A percentile compares a stretch with the other conserved stretches of the same genome.
Conservation (phyloP, 2,329 filamentous ascomycete genomes). For the Aspergillus melleus region DNA sequence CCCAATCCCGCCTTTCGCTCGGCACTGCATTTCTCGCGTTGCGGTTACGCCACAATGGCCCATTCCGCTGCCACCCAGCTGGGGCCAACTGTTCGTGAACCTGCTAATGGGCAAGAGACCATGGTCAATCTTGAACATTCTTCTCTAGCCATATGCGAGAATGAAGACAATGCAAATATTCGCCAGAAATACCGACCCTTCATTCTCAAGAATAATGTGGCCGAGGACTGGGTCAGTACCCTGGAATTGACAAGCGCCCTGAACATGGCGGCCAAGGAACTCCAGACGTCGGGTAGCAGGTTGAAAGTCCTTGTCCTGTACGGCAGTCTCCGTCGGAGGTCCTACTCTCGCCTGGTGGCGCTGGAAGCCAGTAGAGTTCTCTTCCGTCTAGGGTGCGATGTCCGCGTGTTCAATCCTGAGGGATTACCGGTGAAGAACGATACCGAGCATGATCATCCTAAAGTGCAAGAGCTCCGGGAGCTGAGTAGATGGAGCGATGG, state of each 20-base stretch:
- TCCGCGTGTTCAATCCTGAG: conserved; percentile 61
- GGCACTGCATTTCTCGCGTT: too few species aligned
- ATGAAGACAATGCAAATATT: too few species aligned
- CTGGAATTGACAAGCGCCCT: conserved; percentile 57
- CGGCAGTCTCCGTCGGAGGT: conserved; percentile 58
- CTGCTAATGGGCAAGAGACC: too few species aligned
- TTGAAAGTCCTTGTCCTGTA: conserved; percentile 62
- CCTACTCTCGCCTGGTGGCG: conserved; percentile 62
- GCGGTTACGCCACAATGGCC: too few species aligned
- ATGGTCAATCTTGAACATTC: too few species aligned
- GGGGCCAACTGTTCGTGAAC: too few species aligned
- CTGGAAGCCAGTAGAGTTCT: conserved; percentile 62
- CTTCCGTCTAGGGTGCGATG: conserved; percentile 65
- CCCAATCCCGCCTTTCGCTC: too few species aligned
- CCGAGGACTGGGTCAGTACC: conserved; percentile 56
- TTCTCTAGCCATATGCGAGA: too few species aligned
- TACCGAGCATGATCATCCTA: conserved; percentile 53
- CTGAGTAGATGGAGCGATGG: conserved; percentile 66
- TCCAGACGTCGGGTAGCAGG: conserved; percentile 41
- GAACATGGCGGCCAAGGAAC: conserved; percentile 52
- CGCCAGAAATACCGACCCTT: conserved; percentile 59
- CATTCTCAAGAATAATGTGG: conserved; percentile 41
- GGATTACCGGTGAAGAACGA: conserved; percentile 65
- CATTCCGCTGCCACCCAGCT: too few species aligned
- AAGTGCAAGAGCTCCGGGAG: conserved; percentile 63